Conservation (phyloP, 2,329 filamentous ascomycete genomes). For the Stemphylium beticola region DNA sequence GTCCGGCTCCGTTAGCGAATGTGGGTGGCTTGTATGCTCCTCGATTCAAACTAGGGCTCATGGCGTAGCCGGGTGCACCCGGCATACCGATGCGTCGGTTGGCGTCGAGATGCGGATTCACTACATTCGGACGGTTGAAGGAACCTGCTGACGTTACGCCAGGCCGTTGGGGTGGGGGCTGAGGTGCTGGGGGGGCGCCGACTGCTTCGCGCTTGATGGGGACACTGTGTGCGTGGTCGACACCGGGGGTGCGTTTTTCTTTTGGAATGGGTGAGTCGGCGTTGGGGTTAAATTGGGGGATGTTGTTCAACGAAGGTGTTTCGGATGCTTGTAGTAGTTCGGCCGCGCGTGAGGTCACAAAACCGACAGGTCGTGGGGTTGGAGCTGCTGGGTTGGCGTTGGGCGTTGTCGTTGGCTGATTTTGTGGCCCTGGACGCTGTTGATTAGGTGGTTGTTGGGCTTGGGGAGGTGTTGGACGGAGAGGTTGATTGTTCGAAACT, state of each 20-base stretch:
- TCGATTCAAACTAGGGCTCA: slow-evolving; percentile 54
- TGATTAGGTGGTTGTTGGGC: slow-evolving; percentile 25
- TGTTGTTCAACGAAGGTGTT: slow-evolving; percentile 35
- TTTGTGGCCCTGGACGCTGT: slow-evolving; percentile 21
- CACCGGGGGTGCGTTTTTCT: slow-evolving; percentile 77
- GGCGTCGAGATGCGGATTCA: slow-evolving; percentile 56
- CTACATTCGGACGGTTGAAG: slow-evolving; percentile 49
- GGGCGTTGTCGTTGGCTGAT: slow-evolving; percentile 14
- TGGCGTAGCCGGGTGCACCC: slow-evolving; percentile 37
- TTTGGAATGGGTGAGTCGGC: slow-evolving; percentile 71
- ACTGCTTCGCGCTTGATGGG: slow-evolving; percentile 66
- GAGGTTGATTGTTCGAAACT: slow-evolving; percentile 28
- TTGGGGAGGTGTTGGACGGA: slow-evolving; percentile 34
- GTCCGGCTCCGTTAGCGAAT: slow-evolving; percentile 26
- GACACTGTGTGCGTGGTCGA: slow-evolving; percentile 80
- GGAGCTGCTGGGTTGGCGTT: slow-evolving; percentile 21
- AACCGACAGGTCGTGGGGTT: slow-evolving; percentile 49
- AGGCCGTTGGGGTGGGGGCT: slow-evolving; percentile 19
- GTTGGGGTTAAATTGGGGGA: slow-evolving; percentile 56
- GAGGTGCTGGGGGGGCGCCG: slow-evolving; percentile 23
- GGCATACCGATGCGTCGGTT: slow-evolving; percentile 59
- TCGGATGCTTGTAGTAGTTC: slow-evolving; percentile 48
- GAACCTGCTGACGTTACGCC: slow-evolving; percentile 17
- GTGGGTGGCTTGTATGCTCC: slow-evolving; percentile 55
- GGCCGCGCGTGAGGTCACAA: slow-evolving; percentile 55